phyloP scores from a whole-genome alignment of 208 protist genomes.

The Ichthyophonus hoferi region DNA sequence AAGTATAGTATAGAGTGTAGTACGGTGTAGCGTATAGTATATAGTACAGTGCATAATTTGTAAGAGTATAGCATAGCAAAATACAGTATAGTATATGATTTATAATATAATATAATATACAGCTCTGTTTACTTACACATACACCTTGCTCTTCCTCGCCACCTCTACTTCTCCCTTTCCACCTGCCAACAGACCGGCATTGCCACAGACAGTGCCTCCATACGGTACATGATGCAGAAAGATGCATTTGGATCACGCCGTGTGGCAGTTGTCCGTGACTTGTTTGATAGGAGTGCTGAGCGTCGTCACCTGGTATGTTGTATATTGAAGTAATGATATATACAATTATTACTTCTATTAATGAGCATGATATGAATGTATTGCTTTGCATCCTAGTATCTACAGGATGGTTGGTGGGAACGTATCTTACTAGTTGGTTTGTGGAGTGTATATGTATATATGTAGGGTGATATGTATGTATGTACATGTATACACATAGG shows the following conservation, averaged over 20 bases:
- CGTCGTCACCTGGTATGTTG: not conserved
- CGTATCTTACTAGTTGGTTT: not conserved
- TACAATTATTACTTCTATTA: too few relatives aligned
- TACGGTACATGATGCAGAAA: conserved; percentile 18
- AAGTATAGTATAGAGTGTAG: too few relatives aligned
- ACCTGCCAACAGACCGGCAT: not conserved
- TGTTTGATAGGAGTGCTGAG: conserved; percentile 33
- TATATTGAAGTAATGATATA: too few relatives aligned
- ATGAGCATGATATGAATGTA: too few relatives aligned
- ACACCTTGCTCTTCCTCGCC: not conserved
- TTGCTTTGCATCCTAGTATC: too few relatives aligned
- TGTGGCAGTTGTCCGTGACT: conserved; percentile 34
- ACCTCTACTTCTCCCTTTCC: not conserved
- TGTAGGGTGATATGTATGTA: not conserved
- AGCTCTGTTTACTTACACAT: too few relatives aligned
- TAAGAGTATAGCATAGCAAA: too few relatives aligned
- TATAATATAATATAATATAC: too few relatives aligned
- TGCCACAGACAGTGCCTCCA: not conserved
- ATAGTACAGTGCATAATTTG: too few relatives aligned
- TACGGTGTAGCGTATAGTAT: too few relatives aligned
- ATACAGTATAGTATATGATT: too few relatives aligned
- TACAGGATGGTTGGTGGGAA: too few relatives aligned
- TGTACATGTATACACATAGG: not conserved
- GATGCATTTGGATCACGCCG: conserved; percentile 15
- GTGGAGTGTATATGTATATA: not conserved